phyloP scores from a whole-genome alignment of 176 grass and related monocot genomes.

The Zea luxurians region DNA sequence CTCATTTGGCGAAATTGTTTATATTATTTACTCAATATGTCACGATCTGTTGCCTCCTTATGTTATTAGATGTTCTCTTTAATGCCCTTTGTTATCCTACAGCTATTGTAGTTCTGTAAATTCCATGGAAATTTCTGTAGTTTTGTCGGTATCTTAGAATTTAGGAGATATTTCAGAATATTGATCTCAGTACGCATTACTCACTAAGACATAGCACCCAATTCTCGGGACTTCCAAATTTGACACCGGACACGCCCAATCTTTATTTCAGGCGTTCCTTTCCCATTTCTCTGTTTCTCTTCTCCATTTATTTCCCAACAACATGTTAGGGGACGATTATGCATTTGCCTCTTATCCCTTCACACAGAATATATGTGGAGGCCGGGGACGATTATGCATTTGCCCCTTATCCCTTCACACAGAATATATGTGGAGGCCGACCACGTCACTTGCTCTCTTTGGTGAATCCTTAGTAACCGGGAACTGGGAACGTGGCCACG shows the following conservation, averaged over 20 bases:
- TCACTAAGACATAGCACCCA: neutral
- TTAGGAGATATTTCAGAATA: neutral
- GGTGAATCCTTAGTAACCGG: no score
- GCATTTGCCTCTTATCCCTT: no score
- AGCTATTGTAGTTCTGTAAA: conserved; percentile 1
- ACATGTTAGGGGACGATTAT: no score
- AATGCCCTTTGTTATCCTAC: neutral
- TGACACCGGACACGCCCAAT: neutral
- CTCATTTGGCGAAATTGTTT: conserved; percentile 17
- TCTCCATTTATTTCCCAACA: neutral
- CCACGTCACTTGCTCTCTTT: neutral
- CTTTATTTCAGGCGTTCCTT: neutral
- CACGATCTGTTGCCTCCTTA: neutral
- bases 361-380: no score
- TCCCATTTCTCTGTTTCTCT: neutral
- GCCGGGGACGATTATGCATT: no score
- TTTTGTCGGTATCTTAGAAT: neutral
- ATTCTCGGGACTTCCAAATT: neutral
- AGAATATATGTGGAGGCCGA: no score
- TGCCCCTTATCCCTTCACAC: no score
- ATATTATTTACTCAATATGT: neutral
- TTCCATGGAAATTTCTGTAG: neutral
- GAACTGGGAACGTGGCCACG: no score
- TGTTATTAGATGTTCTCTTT: conserved; percentile 18
- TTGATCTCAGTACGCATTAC: neutral